Conservation (phyloP, 768 basidiomycete species). For the Floccularia luteovirens region DNA sequence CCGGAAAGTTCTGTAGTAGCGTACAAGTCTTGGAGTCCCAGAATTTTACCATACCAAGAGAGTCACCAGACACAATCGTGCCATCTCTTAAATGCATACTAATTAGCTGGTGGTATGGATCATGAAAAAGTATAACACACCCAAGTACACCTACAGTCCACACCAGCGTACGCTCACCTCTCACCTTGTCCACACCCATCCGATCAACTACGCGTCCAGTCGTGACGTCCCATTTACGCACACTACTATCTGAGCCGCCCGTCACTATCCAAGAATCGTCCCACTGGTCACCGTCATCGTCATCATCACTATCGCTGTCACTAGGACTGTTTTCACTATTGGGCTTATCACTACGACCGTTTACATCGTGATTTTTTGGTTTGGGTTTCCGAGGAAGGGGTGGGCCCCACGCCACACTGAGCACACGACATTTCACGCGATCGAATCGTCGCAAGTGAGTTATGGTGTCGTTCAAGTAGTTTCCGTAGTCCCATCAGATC, state of each 20-base stretch:
- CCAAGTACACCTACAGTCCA: conserved; percentile 88
- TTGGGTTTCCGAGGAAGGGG: conserved; percentile 35
- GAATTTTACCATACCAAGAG: conserved; percentile 90
- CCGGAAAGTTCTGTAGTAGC: conserved; percentile 78
- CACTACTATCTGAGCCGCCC: conserved; percentile 88
- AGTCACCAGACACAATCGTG: conserved; percentile 91
- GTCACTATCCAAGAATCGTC: conserved; percentile 84
- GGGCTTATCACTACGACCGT: conserved; percentile 12
- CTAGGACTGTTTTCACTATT: too few relatives aligned
- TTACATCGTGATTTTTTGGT: conserved; percentile 10
- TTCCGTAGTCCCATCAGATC: too few relatives aligned
- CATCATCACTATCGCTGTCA: conserved; percentile 28
- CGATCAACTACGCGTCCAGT: conserved; percentile 66
- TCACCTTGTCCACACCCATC: conserved; percentile 83
- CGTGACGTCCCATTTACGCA: conserved; percentile 87
- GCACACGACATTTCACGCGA: conserved; percentile 67
- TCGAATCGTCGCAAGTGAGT: conserved; percentile 71
- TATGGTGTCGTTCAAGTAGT: conserved; percentile 64
- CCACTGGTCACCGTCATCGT: conserved; percentile 57
- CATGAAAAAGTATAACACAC: conserved; percentile 33
- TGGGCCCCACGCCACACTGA: conserved; percentile 91
- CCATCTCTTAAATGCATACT: too few relatives aligned
- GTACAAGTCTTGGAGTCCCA: conserved; percentile 94
- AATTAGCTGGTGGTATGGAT: too few relatives aligned
- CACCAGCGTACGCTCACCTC: conserved; percentile 83